Evolutionary conservation across 2,329 filamentous ascomycete species (phyloP), one percentile per base, ranked within the genome.

Genomic region (Colletotrichum orchidophilum): DNA sequence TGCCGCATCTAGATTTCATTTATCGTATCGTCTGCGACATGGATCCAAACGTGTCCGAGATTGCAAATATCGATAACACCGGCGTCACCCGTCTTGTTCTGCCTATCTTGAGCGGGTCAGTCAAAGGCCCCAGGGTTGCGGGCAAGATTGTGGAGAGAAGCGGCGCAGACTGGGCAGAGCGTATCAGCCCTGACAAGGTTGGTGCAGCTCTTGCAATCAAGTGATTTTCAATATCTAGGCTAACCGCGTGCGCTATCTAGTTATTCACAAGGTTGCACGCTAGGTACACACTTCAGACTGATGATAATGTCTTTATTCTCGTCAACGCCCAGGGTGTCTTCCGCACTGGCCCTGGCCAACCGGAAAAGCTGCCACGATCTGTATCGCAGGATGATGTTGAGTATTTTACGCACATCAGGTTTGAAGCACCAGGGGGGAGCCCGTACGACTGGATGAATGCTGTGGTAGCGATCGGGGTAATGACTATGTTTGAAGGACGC

Each of bases 21-120:
- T 76, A 76, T 35, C 73, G 73, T 24, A 75, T 75, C 55, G 74
- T 75, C 18, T 72, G 71, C 29, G 61, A 75, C 8, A 76, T 76
- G 73, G 66, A 73, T 21, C 64, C 63, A 7, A 39, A 39, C 8
- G 61, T 50, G 27, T 74, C 62, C n/a, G 53, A 70, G 12, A 75
- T 75, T 27, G 55, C 50, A 29, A 74, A 74, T 18, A 62, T 73
- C 3, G 71, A 73, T 18, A 69, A 66, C 27, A 71, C 65, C 1
- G 61, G 70, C 26, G n/a, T 72, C 13, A 64, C 72, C 8, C 69
- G 74, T 26, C 64, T 74, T n/a, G 64, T 75, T 3, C 63, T 75
- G n/a, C 75, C 72, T n/a, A 76, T 76, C 59, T 62, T 53, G 24
- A 64, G 69, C 6, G 74, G 75, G 11, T 68, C 66, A 11, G 73